Base-by-base conservation (phyloP, 352 stramenopile genomes). In the Phytopythium kandeliae region DNA sequence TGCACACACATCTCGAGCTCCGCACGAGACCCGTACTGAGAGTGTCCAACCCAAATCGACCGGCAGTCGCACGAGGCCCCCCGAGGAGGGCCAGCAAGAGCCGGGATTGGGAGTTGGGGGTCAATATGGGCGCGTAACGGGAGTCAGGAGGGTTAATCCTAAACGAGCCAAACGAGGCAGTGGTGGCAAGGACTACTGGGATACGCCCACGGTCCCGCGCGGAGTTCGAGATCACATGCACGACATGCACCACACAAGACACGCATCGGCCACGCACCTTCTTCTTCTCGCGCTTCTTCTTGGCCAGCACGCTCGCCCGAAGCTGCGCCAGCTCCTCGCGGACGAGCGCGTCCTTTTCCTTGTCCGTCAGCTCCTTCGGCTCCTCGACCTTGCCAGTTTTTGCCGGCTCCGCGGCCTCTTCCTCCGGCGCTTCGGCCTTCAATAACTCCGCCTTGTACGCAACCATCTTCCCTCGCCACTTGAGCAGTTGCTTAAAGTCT, bases 401-500 rank as follows among this genome's bases (percentile, higher is more conserved):
- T 0, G 55, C 62, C 35, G 58, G 44, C 28, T 85, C 62, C 0
- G 68, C 60, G 4, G 17, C 12, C 0, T 73, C 67, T 16, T 87
- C 71, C 1, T 77, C 61, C 0, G 71, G 67, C 0, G 69, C 69
- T 2, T 83, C 54, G 2, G 74, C 75, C 63, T 90, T 91, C 3
- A 92, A 41, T 7, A 95, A 70, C 41, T 92, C 81, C 2, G 87
- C 71, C 49, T 90, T 91, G 71, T 91, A 92, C 53, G 85, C 84
- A 7, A 73, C 60, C 81, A 99, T 98, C 33, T 96, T 96, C 7
- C 96, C 71, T 19, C 97, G 85, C 97, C 97, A 99, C 49, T 95
- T 97, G 12, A 99, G 68, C 21, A 99, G 60, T 24, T 71, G 72
- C 68, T 98, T 98, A 54, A 99, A 99, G 57, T 99, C 97, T 8